Conservation (phyloP, 768 basidiomycete species). For the Boletellus ananiceps region DNA sequence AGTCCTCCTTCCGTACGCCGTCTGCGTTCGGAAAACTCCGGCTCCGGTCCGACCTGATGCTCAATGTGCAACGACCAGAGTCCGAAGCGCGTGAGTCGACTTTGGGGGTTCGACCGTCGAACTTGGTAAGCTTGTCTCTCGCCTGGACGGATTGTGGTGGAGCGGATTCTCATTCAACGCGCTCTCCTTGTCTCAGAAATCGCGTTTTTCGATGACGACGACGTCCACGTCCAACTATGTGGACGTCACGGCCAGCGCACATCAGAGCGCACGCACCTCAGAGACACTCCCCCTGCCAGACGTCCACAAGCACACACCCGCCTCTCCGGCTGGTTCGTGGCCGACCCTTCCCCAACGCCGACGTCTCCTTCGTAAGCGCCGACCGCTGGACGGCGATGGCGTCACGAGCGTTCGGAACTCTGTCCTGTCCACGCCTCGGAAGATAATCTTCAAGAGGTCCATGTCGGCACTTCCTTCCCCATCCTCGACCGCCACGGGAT, state of each 20-base stretch:
- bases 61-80: constrained; percentile 14
- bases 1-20: constrained; percentile 13
- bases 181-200: constrained; percentile 18
- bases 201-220: constrained; percentile 35
- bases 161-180: not conserved
- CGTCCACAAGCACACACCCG: not conserved
- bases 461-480: constrained; percentile 4
- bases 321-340: constrained; percentile 19
- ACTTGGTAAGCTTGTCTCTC: constrained; percentile 14
- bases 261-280: not conserved
- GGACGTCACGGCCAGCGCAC: constrained; percentile 5
- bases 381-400: constrained; percentile 12
- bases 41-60: constrained; percentile 21
- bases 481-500: not conserved
- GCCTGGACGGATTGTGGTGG: not conserved
- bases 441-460: not conserved
- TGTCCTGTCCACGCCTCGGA: constrained; percentile 13
- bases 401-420: constrained; percentile 2
- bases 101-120: not conserved
- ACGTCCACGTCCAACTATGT: constrained; percentile 32
- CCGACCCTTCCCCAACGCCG: constrained; percentile 24
- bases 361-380: constrained; percentile 28
- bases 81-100: constrained; percentile 12
- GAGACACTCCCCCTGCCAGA: constrained; percentile 4
- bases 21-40: constrained; percentile 12